phyloP scores from a whole-genome alignment of 345 rosid species.

The Gossypium raimondii region DNA sequence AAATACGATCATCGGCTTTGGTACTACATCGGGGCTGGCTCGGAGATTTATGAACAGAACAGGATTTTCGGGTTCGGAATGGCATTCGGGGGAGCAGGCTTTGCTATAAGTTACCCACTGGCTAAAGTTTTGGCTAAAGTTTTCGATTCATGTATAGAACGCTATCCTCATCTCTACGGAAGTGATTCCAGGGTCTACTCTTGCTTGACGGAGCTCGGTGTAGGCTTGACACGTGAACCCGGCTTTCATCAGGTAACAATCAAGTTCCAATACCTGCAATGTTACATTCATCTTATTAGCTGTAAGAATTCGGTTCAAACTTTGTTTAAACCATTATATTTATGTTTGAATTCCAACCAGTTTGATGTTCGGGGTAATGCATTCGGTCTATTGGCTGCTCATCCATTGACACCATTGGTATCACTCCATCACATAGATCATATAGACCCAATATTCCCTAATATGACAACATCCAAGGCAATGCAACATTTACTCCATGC shows the following conservation, averaged over 20 bases:
- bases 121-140: constrained; percentile 62
- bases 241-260: constrained; percentile 88
- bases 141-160: constrained; percentile 67
- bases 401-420: constrained; percentile 64
- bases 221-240: constrained; percentile 67
- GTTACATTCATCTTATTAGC: not conserved
- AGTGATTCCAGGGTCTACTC: constrained; percentile 66
- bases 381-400: constrained; percentile 69
- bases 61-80: constrained; percentile 48
- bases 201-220: constrained; percentile 83
- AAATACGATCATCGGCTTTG: constrained; percentile 73
- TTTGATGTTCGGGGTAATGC: constrained; percentile 66
- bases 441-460: constrained; percentile 68
- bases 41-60: constrained; percentile 65
- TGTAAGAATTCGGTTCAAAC: not conserved
- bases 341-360: constrained; percentile 27
- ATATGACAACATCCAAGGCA: constrained; percentile 46
- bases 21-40: constrained; percentile 72
- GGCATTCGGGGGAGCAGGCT: constrained; percentile 83
- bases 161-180: constrained; percentile 83
- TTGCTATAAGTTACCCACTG: constrained; percentile 68
- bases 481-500: constrained; percentile 53
- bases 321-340: not conserved
- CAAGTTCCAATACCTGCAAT: not conserved
- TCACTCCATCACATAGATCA: constrained; percentile 72